These are phyloP conservation scores for Stephanodiscus triporus DNA, from an alignment of 108 stramenopile genomes.

Conservation along the genomic window DNA sequence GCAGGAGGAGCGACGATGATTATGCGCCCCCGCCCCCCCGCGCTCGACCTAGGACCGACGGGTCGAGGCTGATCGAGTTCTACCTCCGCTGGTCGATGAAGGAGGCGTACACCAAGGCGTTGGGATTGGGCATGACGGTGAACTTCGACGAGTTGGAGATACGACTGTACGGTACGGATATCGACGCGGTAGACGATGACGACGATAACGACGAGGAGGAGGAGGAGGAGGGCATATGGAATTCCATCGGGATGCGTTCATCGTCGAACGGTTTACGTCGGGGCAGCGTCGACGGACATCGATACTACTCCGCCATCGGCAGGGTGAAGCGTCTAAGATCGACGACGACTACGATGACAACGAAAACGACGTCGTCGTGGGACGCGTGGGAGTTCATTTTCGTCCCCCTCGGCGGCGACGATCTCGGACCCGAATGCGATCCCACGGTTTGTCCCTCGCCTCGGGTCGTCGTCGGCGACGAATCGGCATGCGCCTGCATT, in stretches of 20 bases:
- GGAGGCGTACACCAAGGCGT: slow-evolving; percentile 86
- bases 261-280: background rate
- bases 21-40: background rate
- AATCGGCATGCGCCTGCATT: slow-evolving; percentile 28
- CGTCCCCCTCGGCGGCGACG: slow-evolving; percentile 17
- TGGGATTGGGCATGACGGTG: slow-evolving; percentile 73
- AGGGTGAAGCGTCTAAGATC: slow-evolving; percentile 2
- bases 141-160: slow-evolving; percentile 69
- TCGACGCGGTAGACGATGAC: background rate
- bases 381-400: slow-evolving; percentile 46
- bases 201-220: slow-evolving; percentile 11
- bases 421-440: background rate
- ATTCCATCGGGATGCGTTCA: background rate
- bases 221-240: slow-evolving; percentile 25
- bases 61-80: slow-evolving; percentile 58
- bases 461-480: background rate
- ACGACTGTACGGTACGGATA: slow-evolving; percentile 26
- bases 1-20: background rate
- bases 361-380: background rate
- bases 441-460: background rate
- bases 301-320: slow-evolving; percentile 34
- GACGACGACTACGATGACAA: too few relatives aligned
- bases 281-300: background rate
- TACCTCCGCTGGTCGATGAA: slow-evolving; percentile 84
- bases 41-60: slow-evolving; percentile 31